phyloP scores from a whole-genome alignment of 2,329 filamentous ascomycete species.

The Kalaharituber pfeilii region DNA sequence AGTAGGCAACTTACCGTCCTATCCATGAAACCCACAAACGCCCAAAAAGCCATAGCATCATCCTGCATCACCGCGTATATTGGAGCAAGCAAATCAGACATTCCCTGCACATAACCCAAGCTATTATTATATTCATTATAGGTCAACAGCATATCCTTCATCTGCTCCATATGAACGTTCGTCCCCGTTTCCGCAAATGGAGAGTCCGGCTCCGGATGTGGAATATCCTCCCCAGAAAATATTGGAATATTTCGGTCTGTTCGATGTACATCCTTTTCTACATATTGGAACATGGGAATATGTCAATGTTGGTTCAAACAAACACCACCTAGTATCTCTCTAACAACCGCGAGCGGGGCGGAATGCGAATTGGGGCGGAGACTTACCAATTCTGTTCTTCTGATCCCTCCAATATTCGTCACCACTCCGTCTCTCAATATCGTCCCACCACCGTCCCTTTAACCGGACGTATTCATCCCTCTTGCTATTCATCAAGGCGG shows the following conservation, averaged over 20 bases:
- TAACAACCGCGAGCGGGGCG: no score
- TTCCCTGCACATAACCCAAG: slow-evolving; percentile 92
- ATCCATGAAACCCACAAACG: slow-evolving; percentile 88
- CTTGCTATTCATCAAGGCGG: slow-evolving; percentile 63
- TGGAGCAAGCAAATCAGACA: slow-evolving; percentile 90
- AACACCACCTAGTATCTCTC: neutral
- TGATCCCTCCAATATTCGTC: slow-evolving; percentile 97
- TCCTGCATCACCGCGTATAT: slow-evolving; percentile 97
- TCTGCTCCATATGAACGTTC: slow-evolving; percentile 93
- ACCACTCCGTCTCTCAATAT: slow-evolving; percentile 43
- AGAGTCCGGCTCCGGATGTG: slow-evolving; percentile 88
- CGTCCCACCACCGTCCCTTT: slow-evolving; percentile 95
- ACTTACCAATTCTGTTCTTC: slow-evolving; percentile 74
- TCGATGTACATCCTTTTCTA: slow-evolving; percentile 95
- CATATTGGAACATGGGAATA: neutral
- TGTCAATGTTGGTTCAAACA: neutral
- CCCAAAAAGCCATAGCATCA: slow-evolving; percentile 93
- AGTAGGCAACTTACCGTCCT: slow-evolving; percentile 57
- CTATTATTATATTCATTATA: slow-evolving; percentile 97
- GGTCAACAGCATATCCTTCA: slow-evolving; percentile 97
- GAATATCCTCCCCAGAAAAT: slow-evolving; percentile 88
- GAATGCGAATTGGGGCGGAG: no score
- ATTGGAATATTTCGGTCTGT: slow-evolving; percentile 91
- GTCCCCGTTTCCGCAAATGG: slow-evolving; percentile 86
- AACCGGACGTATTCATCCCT: slow-evolving; percentile 86